Evolutionary conservation across 2,329 filamentous ascomycete species (phyloP).

Genomic region (Phoma sp.): DNA sequence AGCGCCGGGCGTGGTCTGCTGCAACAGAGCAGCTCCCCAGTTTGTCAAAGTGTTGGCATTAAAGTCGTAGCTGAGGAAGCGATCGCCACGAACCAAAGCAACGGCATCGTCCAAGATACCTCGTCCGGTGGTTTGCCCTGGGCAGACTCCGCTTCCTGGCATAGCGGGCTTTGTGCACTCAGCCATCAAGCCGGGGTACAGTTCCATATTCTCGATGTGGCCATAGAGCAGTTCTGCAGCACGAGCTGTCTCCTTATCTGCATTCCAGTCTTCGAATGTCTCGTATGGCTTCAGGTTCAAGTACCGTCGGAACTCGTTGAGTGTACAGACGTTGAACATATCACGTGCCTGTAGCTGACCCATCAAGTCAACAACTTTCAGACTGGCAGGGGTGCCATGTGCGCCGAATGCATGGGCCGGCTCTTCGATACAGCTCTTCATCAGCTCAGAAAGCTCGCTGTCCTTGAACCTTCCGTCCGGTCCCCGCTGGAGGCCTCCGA

Average conservation of each 20-base stretch:
- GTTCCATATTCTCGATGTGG: slow-evolving; percentile 78
- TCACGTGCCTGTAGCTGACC: slow-evolving; percentile 77
- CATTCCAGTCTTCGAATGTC: slow-evolving; percentile 83
- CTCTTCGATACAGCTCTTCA: slow-evolving; percentile 72
- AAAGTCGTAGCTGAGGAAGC: slow-evolving; percentile 76
- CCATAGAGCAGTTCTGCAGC: slow-evolving; percentile 66
- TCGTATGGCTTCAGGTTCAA: slow-evolving; percentile 79
- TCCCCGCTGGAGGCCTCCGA: slow-evolving; percentile 69
- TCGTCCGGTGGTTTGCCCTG: slow-evolving; percentile 76
- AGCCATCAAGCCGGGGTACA: slow-evolving; percentile 79
- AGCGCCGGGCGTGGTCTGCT: slow-evolving; percentile 46
- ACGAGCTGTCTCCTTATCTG: slow-evolving; percentile 71
- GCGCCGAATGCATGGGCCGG: slow-evolving; percentile 61
- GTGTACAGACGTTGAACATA: slow-evolving; percentile 73
- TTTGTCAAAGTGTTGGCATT: slow-evolving; percentile 49
- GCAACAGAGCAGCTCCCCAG: slow-evolving; percentile 58
- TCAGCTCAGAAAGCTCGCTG: slow-evolving; percentile 74
- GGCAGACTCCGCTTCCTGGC: slow-evolving; percentile 67
- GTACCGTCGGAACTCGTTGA: slow-evolving; percentile 85
- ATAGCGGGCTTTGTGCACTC: slow-evolving; percentile 78
- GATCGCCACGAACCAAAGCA: slow-evolving; percentile 74
- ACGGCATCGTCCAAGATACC: slow-evolving; percentile 79
- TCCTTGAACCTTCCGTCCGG: slow-evolving; percentile 73
- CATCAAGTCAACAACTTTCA: slow-evolving; percentile 77
- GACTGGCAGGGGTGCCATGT: slow-evolving; percentile 73